A percentile compares a stretch with the other conserved stretches of the same genome.
phyloP scores from a whole-genome alignment of 371 early-diverging fungal species.

The Polyrhizophydium stewartii region DNA sequence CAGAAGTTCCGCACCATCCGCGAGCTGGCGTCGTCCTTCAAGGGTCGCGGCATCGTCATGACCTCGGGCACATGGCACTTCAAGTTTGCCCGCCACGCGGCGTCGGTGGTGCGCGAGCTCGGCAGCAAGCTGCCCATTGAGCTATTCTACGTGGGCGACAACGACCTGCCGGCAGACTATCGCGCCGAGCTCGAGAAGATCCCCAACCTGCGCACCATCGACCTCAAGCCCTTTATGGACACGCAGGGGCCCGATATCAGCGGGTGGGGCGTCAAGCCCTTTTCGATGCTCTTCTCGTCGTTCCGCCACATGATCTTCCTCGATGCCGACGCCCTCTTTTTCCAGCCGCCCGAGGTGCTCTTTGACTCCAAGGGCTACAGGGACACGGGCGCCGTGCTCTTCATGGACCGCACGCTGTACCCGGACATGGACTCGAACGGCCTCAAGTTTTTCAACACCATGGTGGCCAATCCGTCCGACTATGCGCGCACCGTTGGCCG shows the following conservation, averaged over 20 bases:
- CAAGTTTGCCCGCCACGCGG: conserved; percentile 49
- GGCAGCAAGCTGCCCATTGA: conserved; percentile 65
- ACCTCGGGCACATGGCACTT: conserved; percentile 63
- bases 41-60: conserved; percentile 62
- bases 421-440: background rate
- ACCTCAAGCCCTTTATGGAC: conserved; percentile 10
- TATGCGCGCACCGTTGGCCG: conserved; percentile 4
- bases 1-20: background rate
- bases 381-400: conserved; percentile 57
- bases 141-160: conserved; percentile 57
- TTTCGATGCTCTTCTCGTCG: conserved; percentile 58
- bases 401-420: conserved; percentile 49
- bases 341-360: conserved; percentile 55
- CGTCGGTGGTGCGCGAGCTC: conserved; percentile 51
- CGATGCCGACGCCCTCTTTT: conserved; percentile 71
- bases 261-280: conserved; percentile 61
- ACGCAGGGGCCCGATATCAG: background rate
- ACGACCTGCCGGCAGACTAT: conserved; percentile 43
- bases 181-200: conserved; percentile 9
- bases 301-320: conserved; percentile 64
- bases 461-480: conserved; percentile 11
- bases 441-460: conserved; percentile 5
- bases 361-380: conserved; percentile 55
- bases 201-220: conserved; percentile 46
- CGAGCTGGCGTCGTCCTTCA: conserved; percentile 1